Evolutionary conservation across 208 protist genomes (phyloP).

Genomic region (Balamuthia mandrillaris): DNA sequence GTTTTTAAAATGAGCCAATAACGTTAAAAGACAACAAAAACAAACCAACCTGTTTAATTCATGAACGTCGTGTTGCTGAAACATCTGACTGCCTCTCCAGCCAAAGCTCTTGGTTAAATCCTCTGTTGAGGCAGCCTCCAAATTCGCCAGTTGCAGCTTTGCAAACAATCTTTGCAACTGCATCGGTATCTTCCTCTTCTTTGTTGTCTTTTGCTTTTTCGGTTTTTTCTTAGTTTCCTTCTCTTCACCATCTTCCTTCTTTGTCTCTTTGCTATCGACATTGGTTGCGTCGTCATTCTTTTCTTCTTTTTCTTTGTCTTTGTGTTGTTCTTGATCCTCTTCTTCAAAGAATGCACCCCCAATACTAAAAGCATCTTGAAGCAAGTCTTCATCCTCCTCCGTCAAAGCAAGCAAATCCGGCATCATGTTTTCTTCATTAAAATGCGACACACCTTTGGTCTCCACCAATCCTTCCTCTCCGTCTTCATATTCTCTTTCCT

Average conservation of each 20-base stretch:
- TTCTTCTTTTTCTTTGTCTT: not conserved
- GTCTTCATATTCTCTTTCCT: no score
- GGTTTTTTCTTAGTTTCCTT: not conserved
- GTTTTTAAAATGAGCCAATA: not conserved
- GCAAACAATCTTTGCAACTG: slow-evolving; percentile 50
- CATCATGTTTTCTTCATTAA: not conserved
- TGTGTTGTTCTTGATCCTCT: not conserved
- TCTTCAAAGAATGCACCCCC: not conserved
- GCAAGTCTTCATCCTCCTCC: not conserved
- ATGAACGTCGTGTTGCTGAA: slow-evolving; percentile 53
- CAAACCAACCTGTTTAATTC: slow-evolving; percentile 20
- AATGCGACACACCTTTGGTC: not conserved
- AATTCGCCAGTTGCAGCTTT: slow-evolving; percentile 25
- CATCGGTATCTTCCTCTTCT: slow-evolving; percentile 28
- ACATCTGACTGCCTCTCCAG: slow-evolving; percentile 42
- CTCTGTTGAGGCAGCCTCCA: slow-evolving; percentile 8
- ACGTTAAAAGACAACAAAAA: not conserved
- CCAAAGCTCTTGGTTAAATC: slow-evolving; percentile 50
- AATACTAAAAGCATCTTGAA: not conserved
- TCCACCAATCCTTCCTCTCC: not conserved
- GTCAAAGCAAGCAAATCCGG: not conserved
- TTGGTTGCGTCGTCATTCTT: not conserved
- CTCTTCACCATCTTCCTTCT: slow-evolving; percentile 30
- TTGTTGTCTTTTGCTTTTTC: not conserved
- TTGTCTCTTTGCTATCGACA: not conserved